Conservation (phyloP, 2,329 filamentous ascomycete genomes). For the Sphaerulina vaccinii region DNA sequence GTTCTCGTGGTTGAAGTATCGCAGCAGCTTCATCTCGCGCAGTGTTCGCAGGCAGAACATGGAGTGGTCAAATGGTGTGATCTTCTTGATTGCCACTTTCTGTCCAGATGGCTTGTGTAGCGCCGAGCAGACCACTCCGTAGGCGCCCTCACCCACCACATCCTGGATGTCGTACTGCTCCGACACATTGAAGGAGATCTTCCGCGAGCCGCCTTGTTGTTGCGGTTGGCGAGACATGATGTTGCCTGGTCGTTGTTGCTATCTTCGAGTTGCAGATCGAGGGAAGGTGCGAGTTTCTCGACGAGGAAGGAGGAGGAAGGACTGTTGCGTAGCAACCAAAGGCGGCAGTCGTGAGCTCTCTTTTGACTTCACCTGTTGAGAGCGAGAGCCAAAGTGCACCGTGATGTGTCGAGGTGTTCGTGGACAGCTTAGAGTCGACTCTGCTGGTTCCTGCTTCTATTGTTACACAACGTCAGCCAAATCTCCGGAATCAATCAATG, state of each 20-base stretch:
- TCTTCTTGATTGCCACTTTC: constrained; percentile 99
- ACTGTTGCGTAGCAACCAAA: constrained; percentile 5
- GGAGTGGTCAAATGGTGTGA: constrained; percentile 90
- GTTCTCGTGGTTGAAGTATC: constrained; percentile 99
- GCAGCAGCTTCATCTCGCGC: constrained; percentile 97
- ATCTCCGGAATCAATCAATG: constrained; percentile 20
- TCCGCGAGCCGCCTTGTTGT: constrained; percentile 59
- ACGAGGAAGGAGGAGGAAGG: background rate
- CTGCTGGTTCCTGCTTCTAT: constrained; percentile 20
- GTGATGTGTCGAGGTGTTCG: background rate
- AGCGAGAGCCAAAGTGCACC: background rate
- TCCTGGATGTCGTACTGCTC: constrained; percentile 99
- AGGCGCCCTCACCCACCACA: constrained; percentile 97
- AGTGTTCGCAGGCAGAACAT: constrained; percentile 68
- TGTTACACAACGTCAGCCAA: constrained; percentile 21
- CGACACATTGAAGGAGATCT: constrained; percentile 99
- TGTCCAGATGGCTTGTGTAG: constrained; percentile 97
- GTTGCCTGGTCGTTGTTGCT: constrained; percentile 9
- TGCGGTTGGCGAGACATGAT: constrained; percentile 28
- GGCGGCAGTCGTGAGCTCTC: background rate
- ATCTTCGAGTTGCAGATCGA: background rate
- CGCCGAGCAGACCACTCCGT: constrained; percentile 96
- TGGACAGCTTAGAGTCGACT: background rate
- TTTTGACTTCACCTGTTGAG: background rate
- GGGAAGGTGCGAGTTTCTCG: constrained; percentile 1